These are phyloP conservation scores for Albifimbria verrucaria DNA, from an alignment of 2,329 filamentous ascomycete genomes.

Conservation along the genomic window DNA sequence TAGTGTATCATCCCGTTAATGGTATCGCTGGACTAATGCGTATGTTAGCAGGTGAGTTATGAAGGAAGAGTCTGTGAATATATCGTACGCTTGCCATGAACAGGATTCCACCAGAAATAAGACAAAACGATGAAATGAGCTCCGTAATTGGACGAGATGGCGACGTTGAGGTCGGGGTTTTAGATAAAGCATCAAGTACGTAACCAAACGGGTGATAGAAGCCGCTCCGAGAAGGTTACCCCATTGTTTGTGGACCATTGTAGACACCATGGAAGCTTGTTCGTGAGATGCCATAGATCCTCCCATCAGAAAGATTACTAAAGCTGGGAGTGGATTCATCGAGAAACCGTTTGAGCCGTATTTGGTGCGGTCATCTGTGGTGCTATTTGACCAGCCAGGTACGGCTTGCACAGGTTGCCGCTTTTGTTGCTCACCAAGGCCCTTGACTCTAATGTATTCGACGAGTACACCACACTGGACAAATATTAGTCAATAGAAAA, in stretches of 20 bases:
- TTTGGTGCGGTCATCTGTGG: neutral
- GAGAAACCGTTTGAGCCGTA: slow-evolving; percentile 58
- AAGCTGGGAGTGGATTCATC: slow-evolving; percentile 76
- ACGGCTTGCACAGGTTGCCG: neutral
- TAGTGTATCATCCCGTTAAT: slow-evolving; percentile 5
- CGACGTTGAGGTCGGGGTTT: neutral
- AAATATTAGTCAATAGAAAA: neutral
- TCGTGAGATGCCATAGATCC: slow-evolving; percentile 89
- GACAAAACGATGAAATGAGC: slow-evolving; percentile 6
- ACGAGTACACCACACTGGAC: neutral
- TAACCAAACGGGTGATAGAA: slow-evolving; percentile 2
- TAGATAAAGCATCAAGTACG: slow-evolving; percentile 4
- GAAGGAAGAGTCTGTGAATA: neutral
- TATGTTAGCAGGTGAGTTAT: neutral
- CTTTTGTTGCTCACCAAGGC: neutral
- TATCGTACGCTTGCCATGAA: slow-evolving; percentile 9
- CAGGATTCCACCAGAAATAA: slow-evolving; percentile 8
- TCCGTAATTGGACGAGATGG: slow-evolving; percentile 8
- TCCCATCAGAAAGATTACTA: slow-evolving; percentile 77
- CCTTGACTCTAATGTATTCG: slow-evolving; percentile 2
- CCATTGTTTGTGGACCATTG: slow-evolving; percentile 88
- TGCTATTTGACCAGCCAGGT: neutral
- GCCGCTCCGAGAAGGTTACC: slow-evolving; percentile 72
- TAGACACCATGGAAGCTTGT: slow-evolving; percentile 73
- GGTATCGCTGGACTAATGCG: slow-evolving; percentile 3